Percentiles rank a stretch among this genome's conserved stretches.
Evolutionary conservation across 345 rosid genomes (phyloP).

Genomic region (Balakata baccata): DNA sequence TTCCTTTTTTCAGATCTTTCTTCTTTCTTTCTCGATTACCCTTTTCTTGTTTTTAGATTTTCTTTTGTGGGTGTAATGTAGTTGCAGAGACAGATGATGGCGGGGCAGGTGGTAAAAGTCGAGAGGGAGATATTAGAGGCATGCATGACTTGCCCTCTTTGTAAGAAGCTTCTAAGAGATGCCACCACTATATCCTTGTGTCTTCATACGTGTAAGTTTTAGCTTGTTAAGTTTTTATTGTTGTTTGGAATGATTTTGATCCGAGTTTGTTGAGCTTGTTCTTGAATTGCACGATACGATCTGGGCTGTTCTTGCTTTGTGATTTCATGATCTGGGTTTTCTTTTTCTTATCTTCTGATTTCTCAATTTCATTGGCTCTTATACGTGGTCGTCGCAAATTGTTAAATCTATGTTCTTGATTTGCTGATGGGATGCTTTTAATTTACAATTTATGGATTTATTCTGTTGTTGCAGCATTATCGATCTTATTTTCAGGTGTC

Average conservation of each 20-base stretch:
- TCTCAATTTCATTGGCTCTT: neutral
- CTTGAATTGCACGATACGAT: slow-evolving; percentile 15
- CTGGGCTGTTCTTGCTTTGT: slow-evolving; percentile 16
- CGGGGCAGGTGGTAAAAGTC: slow-evolving; percentile 44
- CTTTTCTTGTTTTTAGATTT: neutral
- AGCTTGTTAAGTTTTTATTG: neutral
- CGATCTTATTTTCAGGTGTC: neutral
- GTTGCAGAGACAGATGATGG: slow-evolving; percentile 23
- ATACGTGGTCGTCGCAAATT: neutral
- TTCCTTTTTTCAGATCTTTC: slow-evolving; percentile 6
- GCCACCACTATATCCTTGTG: slow-evolving; percentile 74
- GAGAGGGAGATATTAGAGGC: slow-evolving; percentile 48
- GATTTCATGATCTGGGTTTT: slow-evolving; percentile 21
- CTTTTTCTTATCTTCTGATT: neutral
- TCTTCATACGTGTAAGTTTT: slow-evolving; percentile 68
- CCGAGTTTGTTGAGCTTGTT: slow-evolving; percentile 15
- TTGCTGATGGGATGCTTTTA: slow-evolving; percentile 11
- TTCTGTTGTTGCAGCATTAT: neutral
- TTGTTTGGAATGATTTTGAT: slow-evolving; percentile 1
- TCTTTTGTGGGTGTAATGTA: slow-evolving; percentile 7
- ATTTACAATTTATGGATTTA: neutral
- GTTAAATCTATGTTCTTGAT: neutral
- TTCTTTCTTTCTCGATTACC: neutral
- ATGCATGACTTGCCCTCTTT: slow-evolving; percentile 82
- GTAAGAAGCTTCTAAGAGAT: slow-evolving; percentile 53